Base-by-base conservation (phyloP, 352 stramenopile genomes). In the Phytophthora litchii region DNA sequence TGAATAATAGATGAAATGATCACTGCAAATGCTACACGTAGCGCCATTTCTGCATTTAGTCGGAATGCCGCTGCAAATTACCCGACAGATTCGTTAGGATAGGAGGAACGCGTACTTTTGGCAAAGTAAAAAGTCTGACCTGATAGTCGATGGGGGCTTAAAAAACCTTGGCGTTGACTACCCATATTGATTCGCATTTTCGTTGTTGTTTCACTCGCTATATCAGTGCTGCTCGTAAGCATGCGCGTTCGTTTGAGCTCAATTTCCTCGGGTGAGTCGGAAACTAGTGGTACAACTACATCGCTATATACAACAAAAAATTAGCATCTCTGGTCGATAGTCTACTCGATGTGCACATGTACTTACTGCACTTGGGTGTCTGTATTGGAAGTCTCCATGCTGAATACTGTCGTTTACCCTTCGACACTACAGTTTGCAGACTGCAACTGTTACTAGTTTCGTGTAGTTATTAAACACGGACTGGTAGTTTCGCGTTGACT, bases 1-100 rank as follows among this genome's bases (percentile, higher is more conserved):
- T 88, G 78, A 48, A 90, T 76, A 13, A 79, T 54, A 10, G 80
- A 88, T 1, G 80, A 74, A n/a, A 90, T 34, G 11, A 90, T 42
- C 37, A 87, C 80, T 19, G 76, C 80, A 23, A 69, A 72, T 5
- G 80, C 76, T 14, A 87, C 80, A 23, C 80, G 80, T 21, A 86
- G 19, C 16, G 79, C 64, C 54, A 89, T 49, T 42, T 78, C 70
- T 1, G 64, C 53, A 40, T 80, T 83, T 25, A 67, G 55, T 14
- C 38, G 34, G 29, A 83, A 80, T 9, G 32, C 47, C 16, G 60
- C 74, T 79, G 23, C 23, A 27, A 27, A 27, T 27, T 27, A 27
- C 23, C 3, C 5, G 23, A 27, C n/a, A 27, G 23, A 5, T 27
- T 27, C 23, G 23, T 27, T 5, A 27, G 23, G 3, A 5, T 27